Percentiles rank a stretch among this genome's conserved stretches.
Evolutionary conservation across 2,329 filamentous ascomycete genomes (phyloP).

Genomic region (Septoria petroselini): DNA sequence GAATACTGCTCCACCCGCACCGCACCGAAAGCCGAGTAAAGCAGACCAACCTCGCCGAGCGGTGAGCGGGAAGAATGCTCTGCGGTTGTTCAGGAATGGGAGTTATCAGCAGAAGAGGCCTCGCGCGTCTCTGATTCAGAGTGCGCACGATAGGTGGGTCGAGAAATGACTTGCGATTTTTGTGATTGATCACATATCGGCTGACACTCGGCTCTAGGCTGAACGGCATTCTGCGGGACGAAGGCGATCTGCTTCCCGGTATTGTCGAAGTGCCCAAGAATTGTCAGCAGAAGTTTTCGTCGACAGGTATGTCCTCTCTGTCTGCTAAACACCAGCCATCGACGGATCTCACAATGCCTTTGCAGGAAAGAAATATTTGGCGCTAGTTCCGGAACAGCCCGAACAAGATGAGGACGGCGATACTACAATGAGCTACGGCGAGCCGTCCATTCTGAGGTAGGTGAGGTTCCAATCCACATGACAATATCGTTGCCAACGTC

Average conservation of each 20-base stretch:
- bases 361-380: conserved; percentile 31
- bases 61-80: conserved; percentile 33
- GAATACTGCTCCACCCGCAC: conserved; percentile 38
- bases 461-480: background rate
- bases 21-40: conserved; percentile 34
- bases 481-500: background rate
- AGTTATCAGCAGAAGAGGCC: conserved; percentile 15
- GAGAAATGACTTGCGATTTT: background rate
- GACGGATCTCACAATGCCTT: conserved; percentile 14
- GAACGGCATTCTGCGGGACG: conserved; percentile 28
- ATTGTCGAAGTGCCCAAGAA: conserved; percentile 24
- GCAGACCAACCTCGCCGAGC: conserved; percentile 28
- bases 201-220: conserved; percentile 18
- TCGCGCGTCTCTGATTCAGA: conserved; percentile 17
- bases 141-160: conserved; percentile 29
- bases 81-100: conserved; percentile 33
- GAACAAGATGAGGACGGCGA: conserved; percentile 3
- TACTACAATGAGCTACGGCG: conserved; percentile 3
- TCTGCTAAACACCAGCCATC: background rate
- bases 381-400: conserved; percentile 23
- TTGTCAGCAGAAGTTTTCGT: conserved; percentile 38
- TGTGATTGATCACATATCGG: conserved; percentile 13
- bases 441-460: conserved; percentile 26
- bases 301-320: conserved; percentile 31
- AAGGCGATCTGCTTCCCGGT: conserved; percentile 31